phyloP scores from a whole-genome alignment of 352 stramenopile genomes.

The Globisporangium cederbergense region DNA sequence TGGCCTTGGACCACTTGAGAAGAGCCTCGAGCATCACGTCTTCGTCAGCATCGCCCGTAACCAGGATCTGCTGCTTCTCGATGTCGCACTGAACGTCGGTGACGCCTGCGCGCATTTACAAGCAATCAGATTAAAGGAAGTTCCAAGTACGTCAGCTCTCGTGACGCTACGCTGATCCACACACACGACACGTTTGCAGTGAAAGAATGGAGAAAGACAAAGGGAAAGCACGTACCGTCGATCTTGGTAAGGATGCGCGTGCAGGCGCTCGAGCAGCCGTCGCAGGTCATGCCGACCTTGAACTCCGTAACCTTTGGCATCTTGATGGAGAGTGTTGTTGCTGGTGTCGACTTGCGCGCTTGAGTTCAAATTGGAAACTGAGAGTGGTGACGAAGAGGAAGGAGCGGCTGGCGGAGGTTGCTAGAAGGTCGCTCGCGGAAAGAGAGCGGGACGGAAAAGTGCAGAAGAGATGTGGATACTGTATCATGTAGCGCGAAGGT shows the following conservation, averaged over 20 bases:
- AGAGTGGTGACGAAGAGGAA: neutral
- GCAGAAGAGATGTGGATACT: neutral
- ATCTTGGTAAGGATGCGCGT: slow-evolving; percentile 90
- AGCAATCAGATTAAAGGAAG: neutral
- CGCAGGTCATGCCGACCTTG: slow-evolving; percentile 90
- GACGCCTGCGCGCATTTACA: slow-evolving; percentile 43
- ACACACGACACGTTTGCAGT: neutral
- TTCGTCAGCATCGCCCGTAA: slow-evolving; percentile 72
- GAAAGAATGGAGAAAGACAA: neutral
- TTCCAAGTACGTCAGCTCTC: neutral
- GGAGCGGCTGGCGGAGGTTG: neutral
- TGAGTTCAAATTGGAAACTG: slow-evolving; percentile 26
- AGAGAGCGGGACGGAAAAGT: neutral
- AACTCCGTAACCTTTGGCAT: slow-evolving; percentile 82
- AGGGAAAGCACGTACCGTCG: slow-evolving; percentile 41
- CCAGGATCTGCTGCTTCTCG: slow-evolving; percentile 84
- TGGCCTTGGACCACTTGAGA: slow-evolving; percentile 87
- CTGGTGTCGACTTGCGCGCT: slow-evolving; percentile 15
- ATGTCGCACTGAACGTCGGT: slow-evolving; percentile 82
- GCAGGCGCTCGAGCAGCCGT: slow-evolving; percentile 86
- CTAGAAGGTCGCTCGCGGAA: neutral
- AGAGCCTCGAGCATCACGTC: slow-evolving; percentile 82
- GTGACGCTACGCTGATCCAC: neutral
- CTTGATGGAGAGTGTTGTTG: neutral
- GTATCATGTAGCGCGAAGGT: neutral